Evolutionary conservation across 2,329 filamentous ascomycete species (phyloP).

Genomic region (Triangularia setosa): DNA sequence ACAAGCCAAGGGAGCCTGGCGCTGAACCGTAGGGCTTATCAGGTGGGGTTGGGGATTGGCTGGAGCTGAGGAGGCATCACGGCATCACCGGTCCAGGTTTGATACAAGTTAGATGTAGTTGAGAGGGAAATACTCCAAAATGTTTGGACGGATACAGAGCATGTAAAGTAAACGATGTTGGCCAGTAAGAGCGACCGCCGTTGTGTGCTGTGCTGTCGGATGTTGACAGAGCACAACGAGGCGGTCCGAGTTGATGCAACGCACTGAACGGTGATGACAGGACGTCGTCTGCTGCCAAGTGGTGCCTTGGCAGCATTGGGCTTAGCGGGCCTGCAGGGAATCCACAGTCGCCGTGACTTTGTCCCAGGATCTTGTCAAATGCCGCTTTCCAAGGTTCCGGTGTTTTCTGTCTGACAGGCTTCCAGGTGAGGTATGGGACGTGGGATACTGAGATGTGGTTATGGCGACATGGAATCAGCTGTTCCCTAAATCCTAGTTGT

Average conservation of each 20-base stretch:
- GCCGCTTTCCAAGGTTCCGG: background rate
- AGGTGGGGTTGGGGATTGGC: background rate
- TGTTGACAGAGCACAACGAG: background rate
- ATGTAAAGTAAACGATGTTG: background rate
- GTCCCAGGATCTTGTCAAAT: background rate
- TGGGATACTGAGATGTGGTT: background rate
- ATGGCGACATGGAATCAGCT: background rate
- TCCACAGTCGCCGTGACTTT: background rate
- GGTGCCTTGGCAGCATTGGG: slow-evolving; percentile 10
- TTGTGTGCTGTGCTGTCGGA: background rate
- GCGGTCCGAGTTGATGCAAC: background rate
- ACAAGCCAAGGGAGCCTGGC: slow-evolving; percentile 8
- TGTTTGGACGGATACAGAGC: background rate
- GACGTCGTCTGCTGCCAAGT: slow-evolving; percentile 13
- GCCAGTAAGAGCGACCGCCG: slow-evolving; percentile 5
- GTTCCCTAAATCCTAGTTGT: background rate
- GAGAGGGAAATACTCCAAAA: no score
- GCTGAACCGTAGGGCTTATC: slow-evolving; percentile 9
- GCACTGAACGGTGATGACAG: background rate
- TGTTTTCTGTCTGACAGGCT: background rate
- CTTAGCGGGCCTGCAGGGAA: background rate
- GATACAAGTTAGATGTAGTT: background rate
- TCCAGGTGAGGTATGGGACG: background rate
- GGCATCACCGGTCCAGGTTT: slow-evolving; percentile 1
- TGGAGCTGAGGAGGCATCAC: background rate